phyloP scores from a whole-genome alignment of 108 stramenopile genomes.

The Pseudonitzschia delicatissima region DNA sequence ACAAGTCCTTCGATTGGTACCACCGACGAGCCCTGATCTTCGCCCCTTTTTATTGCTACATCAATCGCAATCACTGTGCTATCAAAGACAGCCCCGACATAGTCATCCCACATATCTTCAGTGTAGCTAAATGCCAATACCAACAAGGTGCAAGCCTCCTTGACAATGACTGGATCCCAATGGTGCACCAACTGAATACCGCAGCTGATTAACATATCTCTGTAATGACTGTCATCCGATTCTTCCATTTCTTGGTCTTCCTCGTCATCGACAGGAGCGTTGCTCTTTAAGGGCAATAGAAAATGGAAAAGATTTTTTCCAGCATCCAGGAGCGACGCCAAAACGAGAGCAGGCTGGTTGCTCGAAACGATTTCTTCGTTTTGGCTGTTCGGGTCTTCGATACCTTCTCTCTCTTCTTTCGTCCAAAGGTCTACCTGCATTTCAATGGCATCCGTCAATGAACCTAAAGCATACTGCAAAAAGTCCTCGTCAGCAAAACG shows the following conservation, averaged over 20 bases:
- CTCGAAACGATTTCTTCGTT: constrained; percentile 5
- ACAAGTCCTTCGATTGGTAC: constrained; percentile 18
- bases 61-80: constrained; percentile 20
- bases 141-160: constrained; percentile 33
- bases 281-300: constrained; percentile 5
- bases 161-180: constrained; percentile 19
- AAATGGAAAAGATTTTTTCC: constrained; percentile 33
- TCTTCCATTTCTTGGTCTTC: constrained; percentile 12
- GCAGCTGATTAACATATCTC: constrained; percentile 39
- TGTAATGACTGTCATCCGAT: constrained; percentile 19
- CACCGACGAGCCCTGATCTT: not conserved
- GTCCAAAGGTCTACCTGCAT: constrained; percentile 42
- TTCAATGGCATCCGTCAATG: constrained; percentile 42
- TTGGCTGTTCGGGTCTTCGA: not conserved
- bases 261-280: not conserved
- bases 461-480: constrained; percentile 25
- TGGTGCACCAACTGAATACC: constrained; percentile 47
- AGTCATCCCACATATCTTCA: constrained; percentile 25
- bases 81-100: constrained; percentile 18
- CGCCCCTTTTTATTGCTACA: not conserved
- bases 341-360: constrained; percentile 26
- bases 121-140: constrained; percentile 30
- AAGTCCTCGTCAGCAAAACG: constrained; percentile 31
- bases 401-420: constrained; percentile 9
- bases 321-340: constrained; percentile 36